Percentiles rank a stretch among this genome's conserved stretches.
Evolutionary conservation across 2,329 filamentous ascomycete genomes (phyloP).

Genomic region (Eutypella sp.): DNA sequence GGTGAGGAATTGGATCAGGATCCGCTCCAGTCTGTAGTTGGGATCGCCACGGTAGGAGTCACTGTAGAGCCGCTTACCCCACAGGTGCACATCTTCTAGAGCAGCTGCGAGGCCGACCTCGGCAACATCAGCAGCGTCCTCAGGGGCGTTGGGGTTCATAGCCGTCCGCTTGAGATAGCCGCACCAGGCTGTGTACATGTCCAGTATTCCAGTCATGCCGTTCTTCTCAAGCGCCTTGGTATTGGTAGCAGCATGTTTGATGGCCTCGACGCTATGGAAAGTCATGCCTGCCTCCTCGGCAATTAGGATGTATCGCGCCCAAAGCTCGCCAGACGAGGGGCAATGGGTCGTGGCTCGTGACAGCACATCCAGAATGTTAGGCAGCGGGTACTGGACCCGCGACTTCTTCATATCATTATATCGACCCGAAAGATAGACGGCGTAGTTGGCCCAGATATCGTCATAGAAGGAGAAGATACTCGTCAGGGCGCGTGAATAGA

Average conservation of each 20-base stretch:
- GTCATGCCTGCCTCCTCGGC: conserved; percentile 73
- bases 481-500: conserved; percentile 75
- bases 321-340: conserved; percentile 85
- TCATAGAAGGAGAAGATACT: conserved; percentile 67
- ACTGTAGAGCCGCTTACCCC: conserved; percentile 70
- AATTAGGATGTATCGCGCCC: conserved; percentile 82
- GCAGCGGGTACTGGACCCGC: conserved; percentile 33
- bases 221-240: conserved; percentile 79
- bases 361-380: conserved; percentile 62
- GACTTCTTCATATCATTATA: conserved; percentile 36
- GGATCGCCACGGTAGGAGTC: conserved; percentile 79
- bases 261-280: conserved; percentile 77
- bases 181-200: conserved; percentile 92
- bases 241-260: conserved; percentile 89
- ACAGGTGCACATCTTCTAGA: conserved; percentile 78
- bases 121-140: conserved; percentile 83
- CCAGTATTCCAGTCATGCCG: conserved; percentile 81
- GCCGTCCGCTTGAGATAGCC: conserved; percentile 85
- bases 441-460: conserved; percentile 75
- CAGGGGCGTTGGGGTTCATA: conserved; percentile 65
- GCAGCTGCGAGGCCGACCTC: conserved; percentile 85
- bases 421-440: conserved; percentile 63
- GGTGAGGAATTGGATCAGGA: conserved; percentile 86
- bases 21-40: conserved; percentile 81
- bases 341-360: conserved; percentile 84